A percentile compares a stretch with the other conserved stretches of the same genome.
phyloP scores from a whole-genome alignment of 2,329 filamentous ascomycete species.

The Cadophora sp. region DNA sequence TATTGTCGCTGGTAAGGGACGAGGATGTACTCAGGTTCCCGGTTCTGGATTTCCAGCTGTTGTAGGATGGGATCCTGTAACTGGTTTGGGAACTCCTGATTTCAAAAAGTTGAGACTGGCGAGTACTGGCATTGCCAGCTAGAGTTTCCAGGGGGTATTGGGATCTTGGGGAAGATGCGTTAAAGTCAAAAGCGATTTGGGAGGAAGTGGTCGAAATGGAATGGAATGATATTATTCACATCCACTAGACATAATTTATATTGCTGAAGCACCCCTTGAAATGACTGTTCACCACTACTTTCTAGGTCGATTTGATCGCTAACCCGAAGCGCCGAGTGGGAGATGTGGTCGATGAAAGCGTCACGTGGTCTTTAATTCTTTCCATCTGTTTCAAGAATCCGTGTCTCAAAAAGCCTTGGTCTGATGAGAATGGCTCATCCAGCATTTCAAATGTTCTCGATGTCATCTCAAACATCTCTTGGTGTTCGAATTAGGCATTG shows the following conservation, averaged over 20 bases:
- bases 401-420: too few relatives aligned
- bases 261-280: not conserved
- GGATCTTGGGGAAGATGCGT: not conserved
- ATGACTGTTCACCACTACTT: too few relatives aligned
- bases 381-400: too few relatives aligned
- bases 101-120: conserved; percentile 27
- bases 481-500: not conserved
- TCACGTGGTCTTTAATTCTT: too few relatives aligned
- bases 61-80: conserved; percentile 52
- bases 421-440: too few relatives aligned
- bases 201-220: not conserved
- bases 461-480: not conserved
- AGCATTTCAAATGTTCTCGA: not conserved
- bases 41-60: conserved; percentile 22
- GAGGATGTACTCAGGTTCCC: conserved; percentile 21
- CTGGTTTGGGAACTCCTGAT: conserved; percentile 49
- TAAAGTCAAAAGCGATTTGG: not conserved
- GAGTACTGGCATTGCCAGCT: conserved; percentile 16
- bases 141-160: not conserved
- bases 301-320: too few relatives aligned
- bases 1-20: conserved; percentile 19
- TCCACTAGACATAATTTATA: not conserved
- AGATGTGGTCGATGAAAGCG: too few relatives aligned
- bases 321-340: too few relatives aligned
- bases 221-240: not conserved